Evolutionary conservation across 2,329 filamentous ascomycete species (phyloP), one percentile per base, ranked within the genome.

Genomic region (Juglanconis sp.): DNA sequence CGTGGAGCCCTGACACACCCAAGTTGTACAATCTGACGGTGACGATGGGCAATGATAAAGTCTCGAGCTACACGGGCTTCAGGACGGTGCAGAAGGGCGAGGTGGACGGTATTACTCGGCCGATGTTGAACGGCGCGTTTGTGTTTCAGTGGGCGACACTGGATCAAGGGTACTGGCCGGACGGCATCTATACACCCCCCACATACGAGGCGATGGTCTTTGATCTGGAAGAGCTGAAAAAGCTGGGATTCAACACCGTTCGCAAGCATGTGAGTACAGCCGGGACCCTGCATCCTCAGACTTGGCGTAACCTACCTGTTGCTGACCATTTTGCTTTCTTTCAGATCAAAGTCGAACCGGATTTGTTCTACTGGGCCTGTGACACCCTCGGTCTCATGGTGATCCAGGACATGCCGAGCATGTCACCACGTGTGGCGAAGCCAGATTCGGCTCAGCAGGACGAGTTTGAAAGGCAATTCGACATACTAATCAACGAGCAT

Each of bases 91-190:
- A 81, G 0, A 75, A 75, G 6, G 86, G 82, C 1, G 71, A 75
- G 0, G 74, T 90, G 1, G 72, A 87, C 17, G 87, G 85, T 0
- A 69, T 88, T 1, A 75, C 82, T 59, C 81, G 87, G 0, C 86
- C 87, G 0, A 71, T 89, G 0, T 72, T 91, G 44, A 91, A 91
- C 63, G 87, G 85, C n/a, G 77, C 89, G 57, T 88, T 88, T 44
- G 74, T 85, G 11, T 91, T 90, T 70, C 77, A 83, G 47, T 87
- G 90, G 55, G 87, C 87, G 3, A 87, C 87, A 0, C 76, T 91
- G 0, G 88, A 91, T 60, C 88, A 91, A 66, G 88, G 88, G 0
- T 89, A 79, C 70, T 90, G 87, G 87, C 87, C 87, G 0, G 87
- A 90, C 67, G 88, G 88, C 0, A 74, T 90, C 3, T 83, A 90